phyloP scores from a whole-genome alignment of 2,329 filamentous ascomycete genomes.

The Camillea tinctor region DNA sequence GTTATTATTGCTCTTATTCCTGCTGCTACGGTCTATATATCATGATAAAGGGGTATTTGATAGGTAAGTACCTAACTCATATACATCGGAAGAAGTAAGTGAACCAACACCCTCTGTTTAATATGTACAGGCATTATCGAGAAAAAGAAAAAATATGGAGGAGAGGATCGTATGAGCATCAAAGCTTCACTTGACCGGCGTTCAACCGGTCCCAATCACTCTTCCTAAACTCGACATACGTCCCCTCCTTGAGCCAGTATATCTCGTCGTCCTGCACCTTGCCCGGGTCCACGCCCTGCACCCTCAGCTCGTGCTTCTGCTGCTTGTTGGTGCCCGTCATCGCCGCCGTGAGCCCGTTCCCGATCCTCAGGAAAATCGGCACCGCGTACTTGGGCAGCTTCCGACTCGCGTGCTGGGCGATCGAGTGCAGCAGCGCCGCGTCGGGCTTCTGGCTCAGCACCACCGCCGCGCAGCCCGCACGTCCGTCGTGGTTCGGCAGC shows the following conservation, averaged over 20 bases:
- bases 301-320: constrained; percentile 72
- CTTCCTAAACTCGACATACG: constrained; percentile 66
- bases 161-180: constrained; percentile 10
- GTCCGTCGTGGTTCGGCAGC: constrained; percentile 77
- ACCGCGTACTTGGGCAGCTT: constrained; percentile 71
- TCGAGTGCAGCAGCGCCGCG: constrained; percentile 49
- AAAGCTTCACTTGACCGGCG: constrained; percentile 70
- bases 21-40: background rate
- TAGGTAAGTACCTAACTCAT: background rate
- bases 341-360: constrained; percentile 55
- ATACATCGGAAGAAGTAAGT: background rate
- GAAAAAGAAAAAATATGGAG: background rate
- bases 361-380: constrained; percentile 73
- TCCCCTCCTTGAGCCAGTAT: constrained; percentile 64
- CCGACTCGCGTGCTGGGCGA: constrained; percentile 58
- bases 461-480: constrained; percentile 78
- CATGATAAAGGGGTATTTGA: background rate
- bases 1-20: too few relatives aligned
- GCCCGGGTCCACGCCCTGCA: constrained; percentile 69
- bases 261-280: constrained; percentile 50
- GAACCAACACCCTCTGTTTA: background rate
- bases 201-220: constrained; percentile 68
- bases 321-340: constrained; percentile 87
- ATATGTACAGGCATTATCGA: background rate
- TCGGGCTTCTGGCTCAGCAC: constrained; percentile 49